phyloP scores from a whole-genome alignment of 75 land plant species.

The Sequoiadendron giganteum region DNA sequence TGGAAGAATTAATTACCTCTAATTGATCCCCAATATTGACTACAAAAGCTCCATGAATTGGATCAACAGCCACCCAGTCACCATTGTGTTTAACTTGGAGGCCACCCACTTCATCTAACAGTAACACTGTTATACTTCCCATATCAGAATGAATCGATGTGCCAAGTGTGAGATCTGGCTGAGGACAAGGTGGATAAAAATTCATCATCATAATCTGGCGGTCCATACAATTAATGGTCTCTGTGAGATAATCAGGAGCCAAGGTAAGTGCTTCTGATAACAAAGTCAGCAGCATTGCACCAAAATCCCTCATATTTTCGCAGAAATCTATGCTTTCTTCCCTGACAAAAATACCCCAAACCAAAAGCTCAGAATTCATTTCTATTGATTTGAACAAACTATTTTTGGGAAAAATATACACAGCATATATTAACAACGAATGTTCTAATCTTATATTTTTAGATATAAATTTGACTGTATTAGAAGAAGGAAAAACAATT shows the following conservation, averaged over 20 bases:
- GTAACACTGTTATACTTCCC: constrained; percentile 28
- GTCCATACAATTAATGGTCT: not conserved
- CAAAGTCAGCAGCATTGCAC: not conserved
- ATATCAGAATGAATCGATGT: constrained; percentile 34
- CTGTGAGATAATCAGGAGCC: not conserved
- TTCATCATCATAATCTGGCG: constrained; percentile 4
- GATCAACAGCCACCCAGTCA: constrained; percentile 30
- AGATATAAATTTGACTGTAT: too few relatives aligned
- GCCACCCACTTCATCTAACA: constrained; percentile 38
- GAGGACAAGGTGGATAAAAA: constrained; percentile 51
- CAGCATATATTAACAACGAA: too few relatives aligned
- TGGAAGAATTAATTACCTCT: constrained; percentile 8
- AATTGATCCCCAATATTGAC: not conserved
- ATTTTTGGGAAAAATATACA: too few relatives aligned
- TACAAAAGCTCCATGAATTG: not conserved
- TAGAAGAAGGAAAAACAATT: too few relatives aligned
- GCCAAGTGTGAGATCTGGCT: constrained; percentile 45
- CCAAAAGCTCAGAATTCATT: not conserved
- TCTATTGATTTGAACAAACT: not conserved
- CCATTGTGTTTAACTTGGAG: constrained; percentile 39
- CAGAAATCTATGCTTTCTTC: not conserved
- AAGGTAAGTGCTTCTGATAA: not conserved
- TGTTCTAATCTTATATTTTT: too few relatives aligned
- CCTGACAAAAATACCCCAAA: not conserved
- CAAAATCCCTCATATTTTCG: not conserved